Evolutionary conservation across 768 basidiomycete species (phyloP), one percentile per base, ranked within the genome.

Genomic region (Suillus alpinus): DNA sequence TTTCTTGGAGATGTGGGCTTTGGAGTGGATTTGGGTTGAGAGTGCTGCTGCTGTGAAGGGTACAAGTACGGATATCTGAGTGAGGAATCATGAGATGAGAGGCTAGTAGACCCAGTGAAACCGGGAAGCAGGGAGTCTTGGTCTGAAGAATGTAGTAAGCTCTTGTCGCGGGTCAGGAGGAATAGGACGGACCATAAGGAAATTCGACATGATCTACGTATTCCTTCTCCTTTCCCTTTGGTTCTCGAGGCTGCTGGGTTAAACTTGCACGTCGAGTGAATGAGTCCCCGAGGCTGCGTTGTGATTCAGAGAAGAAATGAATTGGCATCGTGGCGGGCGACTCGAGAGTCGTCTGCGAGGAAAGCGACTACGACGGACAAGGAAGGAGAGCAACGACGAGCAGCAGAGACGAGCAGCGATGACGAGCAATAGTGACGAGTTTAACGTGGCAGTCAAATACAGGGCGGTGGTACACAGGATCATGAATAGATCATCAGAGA

Each of bases 1-100:
- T 68, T 75, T 65, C 75, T 78, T 57, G 60, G 61, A 39, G 52
- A 37, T 39, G 20, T 52, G 1, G 60, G 20, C 26, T 10, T 40
- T 55, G 51, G 51, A 8, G 6, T 14, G 20, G 53, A 16, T 10
- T 23, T 36, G 4, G 36, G 12, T 7, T 18, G 2, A 43, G n/a
- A 23, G 4, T 58, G 58, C 57, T 59, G 34, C 16, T 20, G 59
- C 14, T n/a, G 20, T 32, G 34, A 41, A 36, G 26, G 34, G 20
- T 47, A 49, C 47, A 49, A 49, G 16, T 49, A 49, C 4, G 47
- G 47, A n/a, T 50, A 32, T 32, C 49, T 50, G 10, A 31, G 20
- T 36, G 34, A 61, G n/a, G 41, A 62, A 3, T 65, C 58, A 44
- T 66, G 20, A 26, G 63, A 55, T 8, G 62, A 58, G 20, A 59